phyloP scores from a whole-genome alignment of 129 eudicot genomes.

The Gnaphalium uliginosum region DNA sequence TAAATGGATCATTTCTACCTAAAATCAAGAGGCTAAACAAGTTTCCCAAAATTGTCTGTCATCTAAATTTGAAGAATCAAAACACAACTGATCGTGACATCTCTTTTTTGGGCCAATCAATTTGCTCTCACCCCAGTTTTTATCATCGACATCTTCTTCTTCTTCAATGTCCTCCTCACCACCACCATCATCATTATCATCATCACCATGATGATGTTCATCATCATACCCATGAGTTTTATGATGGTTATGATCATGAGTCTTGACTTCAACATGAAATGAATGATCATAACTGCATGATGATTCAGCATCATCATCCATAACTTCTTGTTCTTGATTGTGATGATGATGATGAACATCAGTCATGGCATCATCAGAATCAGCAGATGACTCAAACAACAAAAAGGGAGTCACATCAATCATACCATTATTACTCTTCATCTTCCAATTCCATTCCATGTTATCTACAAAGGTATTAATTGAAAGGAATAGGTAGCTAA shows the following conservation, averaged over 20 bases:
- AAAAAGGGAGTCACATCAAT: conserved; percentile 37
- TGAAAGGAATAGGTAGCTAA: background rate
- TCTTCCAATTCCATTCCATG: conserved; percentile 34
- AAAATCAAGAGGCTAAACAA: conserved; percentile 33
- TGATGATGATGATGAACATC: conserved; percentile 15
- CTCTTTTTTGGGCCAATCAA: conserved; percentile 29
- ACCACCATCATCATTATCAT: background rate
- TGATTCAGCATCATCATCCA: conserved; percentile 39
- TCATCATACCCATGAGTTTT: conserved; percentile 10
- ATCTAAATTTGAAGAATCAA: conserved; percentile 32
- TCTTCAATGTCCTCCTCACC: conserved; percentile 9
- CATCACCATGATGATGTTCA: conserved; percentile 22
- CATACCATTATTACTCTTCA: conserved; percentile 25
- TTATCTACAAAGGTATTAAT: background rate
- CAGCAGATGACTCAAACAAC: conserved; percentile 35
- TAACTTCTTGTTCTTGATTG: conserved; percentile 10
- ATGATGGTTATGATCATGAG: background rate
- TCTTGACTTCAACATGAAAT: conserved; percentile 23
- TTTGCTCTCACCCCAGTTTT: conserved; percentile 39
- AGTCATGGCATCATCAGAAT: conserved; percentile 33
- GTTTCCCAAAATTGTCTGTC: conserved; percentile 39
- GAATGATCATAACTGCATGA: conserved; percentile 27
- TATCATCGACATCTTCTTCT: conserved; percentile 18
- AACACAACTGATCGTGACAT: conserved; percentile 26
- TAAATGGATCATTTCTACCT: background rate